These are phyloP conservation scores for Clarireedia hainanense DNA, from an alignment of 2,329 filamentous ascomycete genomes.

Conservation along the genomic window DNA sequence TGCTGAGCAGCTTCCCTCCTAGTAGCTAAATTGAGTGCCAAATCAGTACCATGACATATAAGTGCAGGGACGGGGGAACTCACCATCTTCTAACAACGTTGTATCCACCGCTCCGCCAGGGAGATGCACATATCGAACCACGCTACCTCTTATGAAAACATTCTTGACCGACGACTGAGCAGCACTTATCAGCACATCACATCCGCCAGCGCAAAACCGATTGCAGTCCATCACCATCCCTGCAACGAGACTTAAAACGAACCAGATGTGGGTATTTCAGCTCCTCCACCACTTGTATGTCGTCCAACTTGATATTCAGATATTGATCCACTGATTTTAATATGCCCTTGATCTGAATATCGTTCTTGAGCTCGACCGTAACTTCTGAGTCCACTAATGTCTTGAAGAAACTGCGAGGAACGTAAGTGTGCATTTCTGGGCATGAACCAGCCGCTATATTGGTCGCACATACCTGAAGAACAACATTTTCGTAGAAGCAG, in stretches of 20 bases:
- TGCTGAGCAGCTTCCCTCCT: constrained; percentile 41
- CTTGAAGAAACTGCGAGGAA: constrained; percentile 77
- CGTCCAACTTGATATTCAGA: constrained; percentile 97
- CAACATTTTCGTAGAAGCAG: constrained; percentile 28
- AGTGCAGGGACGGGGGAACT: constrained; percentile 13
- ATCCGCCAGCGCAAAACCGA: background rate
- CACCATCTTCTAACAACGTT: constrained; percentile 63
- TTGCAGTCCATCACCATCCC: background rate
- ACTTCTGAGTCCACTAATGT: constrained; percentile 96
- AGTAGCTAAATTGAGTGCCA: constrained; percentile 14
- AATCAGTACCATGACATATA: constrained; percentile 10
- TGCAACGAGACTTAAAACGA: constrained; percentile 21
- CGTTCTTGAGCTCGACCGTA: constrained; percentile 98
- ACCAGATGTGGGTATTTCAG: constrained; percentile 91
- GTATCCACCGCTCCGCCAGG: constrained; percentile 62
- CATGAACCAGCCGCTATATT: background rate
- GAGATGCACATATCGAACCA: constrained; percentile 67
- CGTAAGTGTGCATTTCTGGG: background rate
- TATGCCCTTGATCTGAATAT: constrained; percentile 91
- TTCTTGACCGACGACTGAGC: constrained; percentile 62
- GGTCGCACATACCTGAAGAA: constrained; percentile 31
- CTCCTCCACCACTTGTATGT: constrained; percentile 88
- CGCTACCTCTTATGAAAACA: constrained; percentile 68
- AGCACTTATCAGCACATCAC: constrained; percentile 10
- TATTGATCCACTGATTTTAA: constrained; percentile 98